Conservation (phyloP, 2,329 filamentous ascomycete genomes). For the Nemania sp. region DNA sequence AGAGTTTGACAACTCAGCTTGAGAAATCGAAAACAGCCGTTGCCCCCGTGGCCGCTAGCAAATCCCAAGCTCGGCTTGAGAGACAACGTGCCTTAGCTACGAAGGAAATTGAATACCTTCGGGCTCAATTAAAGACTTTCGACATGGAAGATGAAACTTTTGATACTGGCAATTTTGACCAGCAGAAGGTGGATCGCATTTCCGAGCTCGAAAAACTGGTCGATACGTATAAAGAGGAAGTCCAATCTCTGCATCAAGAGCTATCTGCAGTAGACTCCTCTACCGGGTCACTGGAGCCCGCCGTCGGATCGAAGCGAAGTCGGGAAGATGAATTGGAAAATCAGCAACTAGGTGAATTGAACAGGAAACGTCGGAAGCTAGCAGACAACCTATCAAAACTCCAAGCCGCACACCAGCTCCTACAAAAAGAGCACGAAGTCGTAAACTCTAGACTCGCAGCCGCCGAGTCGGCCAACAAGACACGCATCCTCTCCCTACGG, state of each 20-base stretch:
- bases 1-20: constrained; percentile 65
- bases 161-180: constrained; percentile 77
- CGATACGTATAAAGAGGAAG: constrained; percentile 81
- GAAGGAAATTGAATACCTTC: constrained; percentile 92
- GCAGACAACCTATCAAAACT: constrained; percentile 49
- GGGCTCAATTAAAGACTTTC: constrained; percentile 86
- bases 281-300: constrained; percentile 42
- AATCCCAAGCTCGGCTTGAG: constrained; percentile 75
- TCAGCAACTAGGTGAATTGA: constrained; percentile 78
- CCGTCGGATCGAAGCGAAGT: constrained; percentile 64
- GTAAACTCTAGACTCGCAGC: constrained; percentile 73
- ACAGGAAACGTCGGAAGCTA: constrained; percentile 79
- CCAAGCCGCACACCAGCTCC: constrained; percentile 72
- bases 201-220: constrained; percentile 83
- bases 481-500: constrained; percentile 80
- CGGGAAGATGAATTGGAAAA: constrained; percentile 62
- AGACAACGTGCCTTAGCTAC: constrained; percentile 81
- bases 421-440: constrained; percentile 71
- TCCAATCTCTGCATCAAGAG: constrained; percentile 73
- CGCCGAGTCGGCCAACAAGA: constrained; percentile 69
- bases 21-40: constrained; percentile 65
- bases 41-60: constrained; percentile 58
- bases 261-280: constrained; percentile 65
- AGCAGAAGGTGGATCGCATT: constrained; percentile 72
- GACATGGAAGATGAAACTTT: constrained; percentile 88